Conservation (phyloP, 345 rosid species). For the Heritiera fomes region DNA sequence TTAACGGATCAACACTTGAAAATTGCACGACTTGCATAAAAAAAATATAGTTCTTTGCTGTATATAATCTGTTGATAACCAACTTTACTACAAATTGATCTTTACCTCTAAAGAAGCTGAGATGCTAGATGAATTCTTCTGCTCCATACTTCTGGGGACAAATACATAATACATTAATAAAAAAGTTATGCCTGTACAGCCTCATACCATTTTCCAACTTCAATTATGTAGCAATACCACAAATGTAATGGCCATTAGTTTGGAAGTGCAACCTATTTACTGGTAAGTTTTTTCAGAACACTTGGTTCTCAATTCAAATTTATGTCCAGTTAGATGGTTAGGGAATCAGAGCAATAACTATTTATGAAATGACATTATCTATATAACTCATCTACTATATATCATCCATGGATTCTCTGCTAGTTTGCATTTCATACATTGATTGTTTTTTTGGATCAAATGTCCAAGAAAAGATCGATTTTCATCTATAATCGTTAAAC, state of each 20-base stretch:
- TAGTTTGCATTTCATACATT: neutral
- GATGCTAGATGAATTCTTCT: neutral
- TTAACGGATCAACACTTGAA: conserved; percentile 14
- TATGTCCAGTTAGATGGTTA: neutral
- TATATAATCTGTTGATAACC: too few species aligned
- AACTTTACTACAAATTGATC: too few species aligned
- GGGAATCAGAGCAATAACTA: neutral
- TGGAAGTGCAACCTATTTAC: neutral
- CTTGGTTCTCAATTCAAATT: neutral
- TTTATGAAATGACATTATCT: neutral
- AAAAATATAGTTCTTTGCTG: neutral
- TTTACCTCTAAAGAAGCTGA: too few species aligned
- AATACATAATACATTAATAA: neutral
- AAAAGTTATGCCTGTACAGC: neutral
- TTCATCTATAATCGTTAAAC: neutral
- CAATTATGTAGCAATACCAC: neutral
- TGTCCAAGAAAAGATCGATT: neutral
- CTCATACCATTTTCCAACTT: neutral
- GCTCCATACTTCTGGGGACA: neutral
- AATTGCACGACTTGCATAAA: conserved; percentile 6
- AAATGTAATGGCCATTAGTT: conserved; percentile 12
- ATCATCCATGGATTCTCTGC: neutral
- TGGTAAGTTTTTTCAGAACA: neutral
- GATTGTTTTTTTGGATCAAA: neutral
- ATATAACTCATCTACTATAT: neutral